Base-by-base conservation (phyloP, 2,329 filamentous ascomycete genomes). In the Alternaria incomplexa region DNA sequence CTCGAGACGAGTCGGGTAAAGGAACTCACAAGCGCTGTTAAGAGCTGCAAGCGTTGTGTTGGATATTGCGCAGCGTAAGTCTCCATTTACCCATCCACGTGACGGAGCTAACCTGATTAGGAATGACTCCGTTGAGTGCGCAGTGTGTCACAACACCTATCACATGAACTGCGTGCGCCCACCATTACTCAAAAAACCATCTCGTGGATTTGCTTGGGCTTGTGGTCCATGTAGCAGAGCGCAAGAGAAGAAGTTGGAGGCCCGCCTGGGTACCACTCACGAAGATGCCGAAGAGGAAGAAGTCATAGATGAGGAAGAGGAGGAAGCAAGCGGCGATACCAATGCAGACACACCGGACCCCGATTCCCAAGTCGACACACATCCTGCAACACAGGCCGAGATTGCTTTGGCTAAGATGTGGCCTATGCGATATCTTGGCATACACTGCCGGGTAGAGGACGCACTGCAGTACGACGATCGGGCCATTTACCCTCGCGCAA, bases 101-200 rank as follows among this genome's bases (percentile, higher is more conserved):
- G 50, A 61, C 40, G 17, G n/a, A 22, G 56, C 70, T 74, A 67
- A 73, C 26, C 32, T 20, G 23, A 66, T 60, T 75, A 96, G 93
- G 75, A 91, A 92, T 79, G 93, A 98, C 82, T 98, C 96, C 43
- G 96, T 98, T 23, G 95, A 98, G 79, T 99, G 96, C 80, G 96
- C 95, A 47, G 93, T 97, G 58, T 99, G 96, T 81, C 88, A 90
- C 77, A 90, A 93, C 79, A 98, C 95, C 13, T 99, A 97, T 82
- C 96, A 99, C 83, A 98, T 99, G 95, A 93, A 94, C 75, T 99
- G 96, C 80, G 96, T 99, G 60, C 91, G 91, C 64, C 96, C 96
- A 44, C 93, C 94, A 40, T 81, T 99, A 66, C 86, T 93, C 56
- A 99, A 97, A 81, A 99, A 99, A 81, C 96, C 96, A 20, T 97